A percentile compares a stretch with the other conserved stretches of the same genome.
These are phyloP conservation scores for Kazachstania africana DNA, from an alignment of 805 yeast species.

Conservation along the genomic window DNA sequence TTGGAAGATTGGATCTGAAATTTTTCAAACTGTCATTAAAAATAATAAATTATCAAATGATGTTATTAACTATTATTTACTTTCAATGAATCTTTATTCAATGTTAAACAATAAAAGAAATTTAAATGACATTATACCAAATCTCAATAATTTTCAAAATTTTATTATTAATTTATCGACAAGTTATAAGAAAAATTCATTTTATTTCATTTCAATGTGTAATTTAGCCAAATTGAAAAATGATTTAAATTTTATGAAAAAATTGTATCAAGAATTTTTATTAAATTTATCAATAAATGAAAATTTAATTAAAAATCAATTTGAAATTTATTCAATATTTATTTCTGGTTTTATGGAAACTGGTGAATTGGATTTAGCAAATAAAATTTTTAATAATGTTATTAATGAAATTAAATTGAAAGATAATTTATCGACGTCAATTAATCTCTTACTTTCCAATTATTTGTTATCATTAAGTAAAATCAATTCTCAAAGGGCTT, in stretches of 20 bases:
- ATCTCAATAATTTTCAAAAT: slow-evolving; percentile 1
- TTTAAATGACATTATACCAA: neutral
- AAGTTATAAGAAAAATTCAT: slow-evolving; percentile 16
- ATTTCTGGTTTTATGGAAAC: slow-evolving; percentile 42
- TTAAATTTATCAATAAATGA: slow-evolving; percentile 5
- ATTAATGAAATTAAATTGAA: slow-evolving; percentile 31
- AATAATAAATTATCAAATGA: slow-evolving; percentile 33
- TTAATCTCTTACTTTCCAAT: slow-evolving; percentile 33
- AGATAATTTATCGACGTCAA: slow-evolving; percentile 24
- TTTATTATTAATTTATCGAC: slow-evolving; percentile 9
- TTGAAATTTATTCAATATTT: slow-evolving; percentile 38
- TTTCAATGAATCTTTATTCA: slow-evolving; percentile 34
- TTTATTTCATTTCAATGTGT: slow-evolving; percentile 31
- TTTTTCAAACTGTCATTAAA: slow-evolving; percentile 30
- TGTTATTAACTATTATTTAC: slow-evolving; percentile 34
- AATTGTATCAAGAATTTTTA: slow-evolving; percentile 31
- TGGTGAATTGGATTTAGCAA: slow-evolving; percentile 38
- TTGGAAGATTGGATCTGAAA: slow-evolving; percentile 40
- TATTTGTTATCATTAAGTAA: slow-evolving; percentile 32
- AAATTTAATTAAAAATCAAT: slow-evolving; percentile 28
- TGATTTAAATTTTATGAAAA: slow-evolving; percentile 29
- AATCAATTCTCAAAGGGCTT: slow-evolving; percentile 24
- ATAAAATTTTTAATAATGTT: slow-evolving; percentile 45
- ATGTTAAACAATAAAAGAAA: slow-evolving; percentile 17
- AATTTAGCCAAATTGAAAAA: slow-evolving; percentile 30